These are phyloP conservation scores for Petrea volubilis DNA, from an alignment of 257 asterid species.

Conservation along the genomic window DNA sequence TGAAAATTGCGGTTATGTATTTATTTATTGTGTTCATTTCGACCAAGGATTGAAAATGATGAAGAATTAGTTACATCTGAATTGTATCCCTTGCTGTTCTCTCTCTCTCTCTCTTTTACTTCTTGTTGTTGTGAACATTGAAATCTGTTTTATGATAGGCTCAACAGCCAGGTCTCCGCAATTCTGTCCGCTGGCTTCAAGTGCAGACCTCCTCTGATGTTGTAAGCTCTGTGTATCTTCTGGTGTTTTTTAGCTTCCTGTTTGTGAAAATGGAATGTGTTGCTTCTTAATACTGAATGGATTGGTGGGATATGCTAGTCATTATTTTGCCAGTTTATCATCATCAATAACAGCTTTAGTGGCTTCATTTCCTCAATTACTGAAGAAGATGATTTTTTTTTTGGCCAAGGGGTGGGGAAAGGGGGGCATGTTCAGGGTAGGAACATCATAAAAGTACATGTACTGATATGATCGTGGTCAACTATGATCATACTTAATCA, in stretches of 20 bases:
- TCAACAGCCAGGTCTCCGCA: constrained; percentile 57
- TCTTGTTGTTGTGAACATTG: background rate
- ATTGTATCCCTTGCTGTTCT: background rate
- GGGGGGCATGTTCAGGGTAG: background rate
- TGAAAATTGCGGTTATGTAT: background rate
- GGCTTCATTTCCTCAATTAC: background rate
- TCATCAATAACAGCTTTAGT: background rate
- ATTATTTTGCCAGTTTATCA: background rate
- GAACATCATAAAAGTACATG: background rate
- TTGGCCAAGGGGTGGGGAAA: background rate
- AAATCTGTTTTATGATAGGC: constrained; percentile 35
- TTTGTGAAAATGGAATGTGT: background rate
- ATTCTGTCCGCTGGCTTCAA: constrained; percentile 90
- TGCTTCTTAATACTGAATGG: background rate
- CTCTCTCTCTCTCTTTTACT: background rate
- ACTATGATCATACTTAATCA: background rate
- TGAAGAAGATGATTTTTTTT: too few species aligned
- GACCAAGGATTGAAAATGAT: background rate
- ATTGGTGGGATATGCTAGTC: background rate
- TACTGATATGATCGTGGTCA: background rate
- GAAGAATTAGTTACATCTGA: background rate
- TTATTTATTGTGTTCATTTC: background rate
- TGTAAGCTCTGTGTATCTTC: constrained; percentile 29
- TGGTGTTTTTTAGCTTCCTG: background rate
- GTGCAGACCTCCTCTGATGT: constrained; percentile 76